phyloP scores from a whole-genome alignment of 768 basidiomycete genomes.

The Dentipellis fragilis region DNA sequence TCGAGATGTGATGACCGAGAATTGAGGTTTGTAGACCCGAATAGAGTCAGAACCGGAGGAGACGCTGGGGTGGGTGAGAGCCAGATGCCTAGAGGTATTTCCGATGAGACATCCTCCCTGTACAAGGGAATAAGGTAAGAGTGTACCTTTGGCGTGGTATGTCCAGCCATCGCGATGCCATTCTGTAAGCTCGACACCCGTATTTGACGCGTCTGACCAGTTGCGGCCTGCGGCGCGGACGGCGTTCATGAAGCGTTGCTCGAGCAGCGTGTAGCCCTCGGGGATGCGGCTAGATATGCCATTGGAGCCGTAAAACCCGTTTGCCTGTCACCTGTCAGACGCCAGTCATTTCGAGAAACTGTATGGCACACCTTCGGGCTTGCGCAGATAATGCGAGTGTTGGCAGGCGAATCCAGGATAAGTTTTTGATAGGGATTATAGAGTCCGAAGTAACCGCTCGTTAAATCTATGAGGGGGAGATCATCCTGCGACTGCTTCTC shows the following conservation, averaged over 20 bases:
- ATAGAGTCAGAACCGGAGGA: slow-evolving; percentile 64
- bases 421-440: slow-evolving; percentile 70
- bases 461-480: slow-evolving; percentile 69
- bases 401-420: slow-evolving; percentile 46
- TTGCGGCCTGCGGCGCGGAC: slow-evolving; percentile 36
- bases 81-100: slow-evolving; percentile 61
- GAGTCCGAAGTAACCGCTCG: slow-evolving; percentile 92
- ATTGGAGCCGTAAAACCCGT: slow-evolving; percentile 86
- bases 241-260: slow-evolving; percentile 72
- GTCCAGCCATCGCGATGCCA: slow-evolving; percentile 92
- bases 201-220: slow-evolving; percentile 18
- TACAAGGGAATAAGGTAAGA: neutral
- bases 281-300: slow-evolving; percentile 92
- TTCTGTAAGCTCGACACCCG: slow-evolving; percentile 63
- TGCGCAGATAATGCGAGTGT: slow-evolving; percentile 72
- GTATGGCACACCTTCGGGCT: slow-evolving; percentile 60
- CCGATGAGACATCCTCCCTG: neutral
- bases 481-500: neutral
- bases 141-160: slow-evolving; percentile 92
- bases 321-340: slow-evolving; percentile 48
- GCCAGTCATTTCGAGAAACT: neutral
- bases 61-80: slow-evolving; percentile 46
- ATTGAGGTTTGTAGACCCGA: slow-evolving; percentile 93
- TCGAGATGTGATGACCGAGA: slow-evolving; percentile 86
- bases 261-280: slow-evolving; percentile 86